Conservation (phyloP, 805 yeast genomes). For the Metschnikowia gruessii region DNA sequence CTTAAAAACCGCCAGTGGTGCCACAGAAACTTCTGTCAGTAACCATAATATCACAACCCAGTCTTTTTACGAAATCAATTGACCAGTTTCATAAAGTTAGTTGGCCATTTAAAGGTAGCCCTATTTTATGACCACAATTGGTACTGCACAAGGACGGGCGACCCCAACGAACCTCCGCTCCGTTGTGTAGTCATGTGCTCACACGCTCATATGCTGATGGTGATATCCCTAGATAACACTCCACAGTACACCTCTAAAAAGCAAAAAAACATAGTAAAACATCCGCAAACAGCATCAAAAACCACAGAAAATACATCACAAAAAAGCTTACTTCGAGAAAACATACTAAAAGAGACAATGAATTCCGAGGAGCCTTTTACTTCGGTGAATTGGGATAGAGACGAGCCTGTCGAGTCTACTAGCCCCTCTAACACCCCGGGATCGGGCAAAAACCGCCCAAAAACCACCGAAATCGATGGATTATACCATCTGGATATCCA, state of each 20-base stretch:
- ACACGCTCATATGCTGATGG: background rate
- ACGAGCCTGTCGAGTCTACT: conserved; percentile 22
- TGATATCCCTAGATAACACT: background rate
- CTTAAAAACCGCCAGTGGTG: too few relatives aligned
- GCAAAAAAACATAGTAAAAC: too few relatives aligned
- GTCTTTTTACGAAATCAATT: too few relatives aligned
- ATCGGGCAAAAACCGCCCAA: background rate
- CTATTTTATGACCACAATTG: too few relatives aligned
- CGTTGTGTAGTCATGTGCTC: background rate
- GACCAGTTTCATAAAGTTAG: too few relatives aligned
- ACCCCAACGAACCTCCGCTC: background rate
- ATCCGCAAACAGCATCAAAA: background rate
- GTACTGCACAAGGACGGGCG: too few relatives aligned
- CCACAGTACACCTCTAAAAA: background rate
- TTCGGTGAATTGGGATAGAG: conserved; percentile 57
- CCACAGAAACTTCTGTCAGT: too few relatives aligned
- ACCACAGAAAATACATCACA: background rate
- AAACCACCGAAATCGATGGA: background rate
- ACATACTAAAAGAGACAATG: conserved; percentile 2
- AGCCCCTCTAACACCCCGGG: too few relatives aligned
- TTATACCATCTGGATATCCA: background rate
- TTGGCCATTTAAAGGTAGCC: too few relatives aligned
- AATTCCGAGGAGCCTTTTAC: conserved; percentile 48
- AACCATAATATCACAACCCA: too few relatives aligned
- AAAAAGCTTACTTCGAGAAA: background rate